Conservation (phyloP, 257 asterid genomes). For the Nicotiana sylvestris region DNA sequence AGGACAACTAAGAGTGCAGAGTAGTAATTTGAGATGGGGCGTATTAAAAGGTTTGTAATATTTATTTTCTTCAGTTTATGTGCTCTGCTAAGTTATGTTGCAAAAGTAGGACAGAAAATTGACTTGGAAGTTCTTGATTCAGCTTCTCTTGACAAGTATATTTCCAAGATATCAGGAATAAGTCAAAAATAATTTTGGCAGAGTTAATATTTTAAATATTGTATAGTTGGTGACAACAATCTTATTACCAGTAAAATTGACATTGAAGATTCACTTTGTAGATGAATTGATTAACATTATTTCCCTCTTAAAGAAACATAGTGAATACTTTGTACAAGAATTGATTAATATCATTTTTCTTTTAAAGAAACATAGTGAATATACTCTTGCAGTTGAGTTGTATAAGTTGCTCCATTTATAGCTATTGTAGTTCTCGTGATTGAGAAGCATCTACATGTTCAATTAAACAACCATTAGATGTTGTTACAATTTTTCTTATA, state of each 20-base stretch:
- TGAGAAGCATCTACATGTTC: slow-evolving; percentile 56
- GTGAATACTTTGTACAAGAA: neutral
- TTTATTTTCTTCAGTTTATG: no score
- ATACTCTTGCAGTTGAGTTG: slow-evolving; percentile 61
- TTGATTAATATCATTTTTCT: neutral
- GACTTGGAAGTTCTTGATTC: no score
- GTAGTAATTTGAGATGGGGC: no score
- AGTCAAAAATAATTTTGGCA: no score
- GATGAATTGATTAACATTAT: slow-evolving; percentile 17
- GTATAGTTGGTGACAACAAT: no score
- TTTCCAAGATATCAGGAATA: no score
- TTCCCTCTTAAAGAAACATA: neutral
- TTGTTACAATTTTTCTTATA: no score
- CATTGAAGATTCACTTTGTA: slow-evolving; percentile 74
- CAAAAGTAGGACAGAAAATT: no score
- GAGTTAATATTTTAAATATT: neutral
- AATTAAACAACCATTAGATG: slow-evolving; percentile 38
- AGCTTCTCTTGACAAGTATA: no score
- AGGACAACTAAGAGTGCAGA: no score
- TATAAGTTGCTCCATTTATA: slow-evolving; percentile 9
- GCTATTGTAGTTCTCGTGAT: slow-evolving; percentile 67
- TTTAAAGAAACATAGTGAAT: neutral
- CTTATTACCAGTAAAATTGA: slow-evolving; percentile 7
- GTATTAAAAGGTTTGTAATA: no score
- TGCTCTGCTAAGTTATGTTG: no score